Evolutionary conservation across 2,329 filamentous ascomycete species (phyloP).

Genomic region (Monilinia vaccinii-corymbosi): DNA sequence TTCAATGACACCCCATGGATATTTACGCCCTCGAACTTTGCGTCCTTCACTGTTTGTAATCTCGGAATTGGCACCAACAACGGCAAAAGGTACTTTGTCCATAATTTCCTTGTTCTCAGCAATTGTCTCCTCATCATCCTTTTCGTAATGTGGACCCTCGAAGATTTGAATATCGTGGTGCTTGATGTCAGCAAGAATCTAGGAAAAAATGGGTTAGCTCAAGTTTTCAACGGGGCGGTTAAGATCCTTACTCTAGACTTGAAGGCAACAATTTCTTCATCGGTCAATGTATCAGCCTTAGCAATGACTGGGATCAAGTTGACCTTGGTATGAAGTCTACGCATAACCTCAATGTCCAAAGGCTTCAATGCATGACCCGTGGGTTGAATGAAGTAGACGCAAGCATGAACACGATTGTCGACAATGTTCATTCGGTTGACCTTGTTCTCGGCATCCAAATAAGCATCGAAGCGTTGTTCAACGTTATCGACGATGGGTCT

Average conservation of each 20-base stretch:
- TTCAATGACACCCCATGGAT: constrained; percentile 98
- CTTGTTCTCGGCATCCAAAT: constrained; percentile 99
- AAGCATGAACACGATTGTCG: constrained; percentile 97
- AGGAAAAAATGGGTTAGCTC: constrained; percentile 15
- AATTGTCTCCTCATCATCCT: constrained; percentile 98
- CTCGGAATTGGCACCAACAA: constrained; percentile 94
- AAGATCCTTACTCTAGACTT: constrained; percentile 76
- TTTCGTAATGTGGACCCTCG: constrained; percentile 94
- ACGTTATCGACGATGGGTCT: constrained; percentile 99
- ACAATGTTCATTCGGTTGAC: constrained; percentile 99
- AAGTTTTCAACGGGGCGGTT: background rate
- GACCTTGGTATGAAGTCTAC: constrained; percentile 98
- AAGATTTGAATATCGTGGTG: constrained; percentile 98
- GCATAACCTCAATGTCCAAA: constrained; percentile 98
- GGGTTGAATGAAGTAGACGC: constrained; percentile 99
- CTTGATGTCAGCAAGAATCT: constrained; percentile 96
- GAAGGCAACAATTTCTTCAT: constrained; percentile 90
- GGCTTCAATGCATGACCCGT: constrained; percentile 98
- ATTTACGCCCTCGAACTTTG: constrained; percentile 89
- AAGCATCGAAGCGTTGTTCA: constrained; percentile 96
- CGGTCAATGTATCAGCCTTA: constrained; percentile 95
- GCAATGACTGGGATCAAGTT: constrained; percentile 99
- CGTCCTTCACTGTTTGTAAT: constrained; percentile 85
- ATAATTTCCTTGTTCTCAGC: constrained; percentile 99
- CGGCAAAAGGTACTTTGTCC: constrained; percentile 98